Evolutionary conservation across 257 asterid genomes (phyloP).

Genomic region (Solanum bukasovii): DNA sequence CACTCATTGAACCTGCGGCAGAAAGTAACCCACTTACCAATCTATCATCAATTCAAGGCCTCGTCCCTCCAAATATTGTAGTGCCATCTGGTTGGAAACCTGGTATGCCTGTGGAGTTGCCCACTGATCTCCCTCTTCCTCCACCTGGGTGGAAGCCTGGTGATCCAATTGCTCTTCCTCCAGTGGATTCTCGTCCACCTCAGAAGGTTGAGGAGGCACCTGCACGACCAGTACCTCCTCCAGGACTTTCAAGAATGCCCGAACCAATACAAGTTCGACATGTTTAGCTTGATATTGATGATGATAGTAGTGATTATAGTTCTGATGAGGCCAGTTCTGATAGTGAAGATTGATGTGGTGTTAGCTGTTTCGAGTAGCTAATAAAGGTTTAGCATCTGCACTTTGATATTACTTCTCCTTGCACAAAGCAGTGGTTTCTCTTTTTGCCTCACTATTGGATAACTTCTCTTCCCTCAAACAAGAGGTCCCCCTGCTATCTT

Average conservation of each 20-base stretch:
- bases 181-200: slow-evolving; percentile 46
- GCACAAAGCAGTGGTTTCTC: slow-evolving; percentile 2
- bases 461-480: slow-evolving; percentile 1
- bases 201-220: slow-evolving; percentile 55
- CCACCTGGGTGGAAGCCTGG: slow-evolving; percentile 99
- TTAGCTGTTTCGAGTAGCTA: slow-evolving; percentile 14
- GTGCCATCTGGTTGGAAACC: slow-evolving; percentile 91
- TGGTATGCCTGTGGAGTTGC: slow-evolving; percentile 91
- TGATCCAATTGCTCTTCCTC: slow-evolving; percentile 67
- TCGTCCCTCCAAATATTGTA: slow-evolving; percentile 53
- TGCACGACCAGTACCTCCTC: slow-evolving; percentile 34
- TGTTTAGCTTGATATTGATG: slow-evolving; percentile 87
- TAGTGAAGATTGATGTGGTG: slow-evolving; percentile 53
- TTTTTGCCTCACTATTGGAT: slow-evolving; percentile 3
- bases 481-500: slow-evolving; percentile 1
- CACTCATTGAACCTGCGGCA: slow-evolving; percentile 36
- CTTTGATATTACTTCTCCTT: slow-evolving; percentile 45
- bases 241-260: slow-evolving; percentile 36
- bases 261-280: slow-evolving; percentile 89
- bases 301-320: slow-evolving; percentile 66
- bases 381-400: slow-evolving; percentile 74
- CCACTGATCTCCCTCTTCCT: slow-evolving; percentile 63
- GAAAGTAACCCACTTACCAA: slow-evolving; percentile 26
- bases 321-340: slow-evolving; percentile 66
- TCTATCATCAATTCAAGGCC: slow-evolving; percentile 33